A percentile compares a stretch with the other conserved stretches of the same genome.
Evolutionary conservation across 2,329 filamentous ascomycete species (phyloP).

Genomic region (Lachnellula subtilissima): DNA sequence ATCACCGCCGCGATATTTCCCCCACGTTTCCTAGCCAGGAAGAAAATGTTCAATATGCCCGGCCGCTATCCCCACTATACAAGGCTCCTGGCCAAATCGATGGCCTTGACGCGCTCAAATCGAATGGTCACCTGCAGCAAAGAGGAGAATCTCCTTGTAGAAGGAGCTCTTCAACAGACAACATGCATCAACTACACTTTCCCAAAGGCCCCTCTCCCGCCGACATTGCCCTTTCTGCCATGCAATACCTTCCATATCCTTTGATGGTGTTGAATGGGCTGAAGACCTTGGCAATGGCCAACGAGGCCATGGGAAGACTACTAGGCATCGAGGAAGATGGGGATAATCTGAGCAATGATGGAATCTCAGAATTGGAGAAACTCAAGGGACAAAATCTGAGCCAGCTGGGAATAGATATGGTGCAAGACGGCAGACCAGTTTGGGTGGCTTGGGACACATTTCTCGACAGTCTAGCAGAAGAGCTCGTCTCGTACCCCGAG

Average conservation of each 20-base stretch:
- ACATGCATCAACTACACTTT: slow-evolving; percentile 32
- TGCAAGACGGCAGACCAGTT: slow-evolving; percentile 60
- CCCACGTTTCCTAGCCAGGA: background rate
- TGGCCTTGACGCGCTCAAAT: slow-evolving; percentile 24
- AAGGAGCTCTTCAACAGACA: slow-evolving; percentile 9
- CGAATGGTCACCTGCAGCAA: slow-evolving; percentile 5
- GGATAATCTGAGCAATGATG: slow-evolving; percentile 37
- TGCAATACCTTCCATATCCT: slow-evolving; percentile 72
- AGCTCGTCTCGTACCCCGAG: slow-evolving; percentile 13
- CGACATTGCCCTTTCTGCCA: slow-evolving; percentile 59
- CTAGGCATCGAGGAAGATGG: slow-evolving; percentile 51
- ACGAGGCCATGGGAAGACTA: slow-evolving; percentile 69
- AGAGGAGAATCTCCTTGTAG: slow-evolving; percentile 10
- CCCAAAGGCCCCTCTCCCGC: slow-evolving; percentile 43
- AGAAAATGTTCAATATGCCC: slow-evolving; percentile 8
- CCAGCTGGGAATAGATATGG: slow-evolving; percentile 67
- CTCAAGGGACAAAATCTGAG: slow-evolving; percentile 62
- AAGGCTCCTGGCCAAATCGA: slow-evolving; percentile 27
- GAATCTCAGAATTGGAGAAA: slow-evolving; percentile 46
- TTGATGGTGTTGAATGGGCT: slow-evolving; percentile 61
- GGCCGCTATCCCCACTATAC: slow-evolving; percentile 22
- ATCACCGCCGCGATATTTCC: background rate
- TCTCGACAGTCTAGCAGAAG: slow-evolving; percentile 45
- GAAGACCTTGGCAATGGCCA: slow-evolving; percentile 69
- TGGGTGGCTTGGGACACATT: slow-evolving; percentile 58